Conservation (phyloP, 257 asterid species). For the Linderniella brevidens region DNA sequence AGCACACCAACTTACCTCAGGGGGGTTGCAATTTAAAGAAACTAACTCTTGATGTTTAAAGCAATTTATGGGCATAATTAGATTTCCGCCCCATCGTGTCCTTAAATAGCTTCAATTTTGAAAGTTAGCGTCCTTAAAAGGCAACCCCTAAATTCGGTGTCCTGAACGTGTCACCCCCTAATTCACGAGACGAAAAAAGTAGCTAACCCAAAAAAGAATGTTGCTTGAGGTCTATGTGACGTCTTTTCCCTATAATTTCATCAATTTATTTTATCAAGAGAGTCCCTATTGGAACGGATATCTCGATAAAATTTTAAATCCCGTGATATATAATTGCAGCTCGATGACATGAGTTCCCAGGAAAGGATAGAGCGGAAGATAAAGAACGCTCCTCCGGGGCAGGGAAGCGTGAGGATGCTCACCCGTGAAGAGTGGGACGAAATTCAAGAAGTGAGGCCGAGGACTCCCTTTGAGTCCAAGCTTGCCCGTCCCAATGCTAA, state of each 20-base stretch:
- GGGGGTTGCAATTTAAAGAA: too few species aligned
- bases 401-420: constrained; percentile 87
- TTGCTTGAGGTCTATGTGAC: too few species aligned
- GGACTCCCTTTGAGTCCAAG: constrained; percentile 83
- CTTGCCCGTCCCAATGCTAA: constrained; percentile 61
- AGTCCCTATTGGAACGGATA: background rate
- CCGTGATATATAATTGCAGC: constrained; percentile 25
- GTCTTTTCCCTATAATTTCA: background rate
- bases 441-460: constrained; percentile 54
- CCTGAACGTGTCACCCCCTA: too few species aligned
- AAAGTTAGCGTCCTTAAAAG: too few species aligned
- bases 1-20: too few species aligned
- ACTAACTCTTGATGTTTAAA: too few species aligned
- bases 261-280: background rate
- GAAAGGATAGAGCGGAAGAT: constrained; percentile 59
- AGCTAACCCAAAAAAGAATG: too few species aligned
- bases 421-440: constrained; percentile 83
- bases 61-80: too few species aligned
- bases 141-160: too few species aligned
- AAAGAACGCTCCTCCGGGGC: constrained; percentile 77
- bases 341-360: constrained; percentile 58
- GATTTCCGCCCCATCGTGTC: too few species aligned
- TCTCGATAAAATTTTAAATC: background rate
- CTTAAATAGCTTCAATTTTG: too few species aligned
- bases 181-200: too few species aligned